A percentile compares a stretch with the other conserved stretches of the same genome.
phyloP scores from a whole-genome alignment of 2,329 filamentous ascomycete genomes.

The Pyrenochaeta sp. region DNA sequence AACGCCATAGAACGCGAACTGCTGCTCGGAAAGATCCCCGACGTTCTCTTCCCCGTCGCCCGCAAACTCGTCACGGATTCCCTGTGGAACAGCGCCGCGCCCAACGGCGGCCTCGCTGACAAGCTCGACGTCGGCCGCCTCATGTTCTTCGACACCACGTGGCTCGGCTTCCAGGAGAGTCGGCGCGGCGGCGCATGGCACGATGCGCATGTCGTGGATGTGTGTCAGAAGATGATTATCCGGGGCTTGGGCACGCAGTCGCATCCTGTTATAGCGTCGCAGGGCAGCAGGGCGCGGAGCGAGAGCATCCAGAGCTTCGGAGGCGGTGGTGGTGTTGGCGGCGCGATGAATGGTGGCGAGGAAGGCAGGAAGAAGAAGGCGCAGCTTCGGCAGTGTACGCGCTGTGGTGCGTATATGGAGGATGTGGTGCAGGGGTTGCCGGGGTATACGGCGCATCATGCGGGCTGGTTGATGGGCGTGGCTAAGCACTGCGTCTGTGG shows the following conservation, averaged over 20 bases:
- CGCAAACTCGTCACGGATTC: constrained; percentile 54
- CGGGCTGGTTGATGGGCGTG: constrained; percentile 46
- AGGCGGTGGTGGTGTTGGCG: constrained; percentile 4
- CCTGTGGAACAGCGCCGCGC: constrained; percentile 46
- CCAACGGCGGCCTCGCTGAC: constrained; percentile 58
- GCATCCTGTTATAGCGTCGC: constrained; percentile 22
- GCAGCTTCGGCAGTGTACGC: constrained; percentile 50
- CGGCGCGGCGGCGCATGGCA: constrained; percentile 65
- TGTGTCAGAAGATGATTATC: constrained; percentile 61
- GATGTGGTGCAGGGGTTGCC: constrained; percentile 47
- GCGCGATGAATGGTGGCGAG: background rate
- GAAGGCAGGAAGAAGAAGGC: constrained; percentile 23
- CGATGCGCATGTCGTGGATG: constrained; percentile 65
- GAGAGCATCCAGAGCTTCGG: constrained; percentile 28
- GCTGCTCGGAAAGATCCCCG: constrained; percentile 60
- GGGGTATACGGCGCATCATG: constrained; percentile 39
- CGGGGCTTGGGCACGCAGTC: constrained; percentile 33
- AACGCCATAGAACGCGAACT: constrained; percentile 61
- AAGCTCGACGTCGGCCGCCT: constrained; percentile 71
- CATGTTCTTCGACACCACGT: constrained; percentile 74
- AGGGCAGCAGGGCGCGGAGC: constrained; percentile 21
- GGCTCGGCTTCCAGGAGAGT: constrained; percentile 72
- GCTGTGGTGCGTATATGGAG: constrained; percentile 57
- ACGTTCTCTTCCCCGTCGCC: constrained; percentile 58
- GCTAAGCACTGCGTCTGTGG: constrained; percentile 50